Conservation (phyloP, 139 green algal genomes). For the Chlorella ohadii region DNA sequence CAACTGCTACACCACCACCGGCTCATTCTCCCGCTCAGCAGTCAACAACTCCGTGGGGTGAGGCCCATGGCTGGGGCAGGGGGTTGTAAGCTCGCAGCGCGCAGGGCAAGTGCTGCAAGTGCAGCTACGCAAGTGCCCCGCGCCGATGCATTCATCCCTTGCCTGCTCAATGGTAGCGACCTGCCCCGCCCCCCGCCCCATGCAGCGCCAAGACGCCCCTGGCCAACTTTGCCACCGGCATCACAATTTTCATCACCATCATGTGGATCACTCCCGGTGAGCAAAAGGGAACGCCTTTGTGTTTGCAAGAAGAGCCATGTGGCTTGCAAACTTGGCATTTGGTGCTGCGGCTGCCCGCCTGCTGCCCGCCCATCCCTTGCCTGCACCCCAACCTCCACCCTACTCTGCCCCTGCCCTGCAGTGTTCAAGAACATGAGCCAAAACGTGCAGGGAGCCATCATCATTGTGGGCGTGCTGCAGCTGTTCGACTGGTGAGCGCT, state of each 20-base stretch:
- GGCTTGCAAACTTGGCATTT: no score
- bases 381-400: no score
- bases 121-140: no score
- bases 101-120: no score
- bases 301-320: no score
- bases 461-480: constrained; percentile 55
- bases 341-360: no score
- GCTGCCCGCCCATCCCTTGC: no score
- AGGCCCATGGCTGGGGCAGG: no score
- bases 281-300: no score
- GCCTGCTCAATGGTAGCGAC: no score
- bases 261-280: constrained; percentile 65
- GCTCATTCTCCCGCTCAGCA: constrained; percentile 88
- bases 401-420: constrained; percentile 18
- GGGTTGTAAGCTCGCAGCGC: no score
- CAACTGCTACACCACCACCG: constrained; percentile 88
- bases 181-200: neutral
- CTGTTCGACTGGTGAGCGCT: constrained; percentile 60
- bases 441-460: constrained; percentile 32
- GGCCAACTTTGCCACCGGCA: constrained; percentile 58
- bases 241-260: constrained; percentile 79
- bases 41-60: constrained; percentile 71
- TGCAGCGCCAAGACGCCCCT: constrained; percentile 65
- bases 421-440: constrained; percentile 78
- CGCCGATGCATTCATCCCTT: no score